Base-by-base conservation (phyloP, 2,329 filamentous ascomycete genomes). In the Eutypa lata region DNA sequence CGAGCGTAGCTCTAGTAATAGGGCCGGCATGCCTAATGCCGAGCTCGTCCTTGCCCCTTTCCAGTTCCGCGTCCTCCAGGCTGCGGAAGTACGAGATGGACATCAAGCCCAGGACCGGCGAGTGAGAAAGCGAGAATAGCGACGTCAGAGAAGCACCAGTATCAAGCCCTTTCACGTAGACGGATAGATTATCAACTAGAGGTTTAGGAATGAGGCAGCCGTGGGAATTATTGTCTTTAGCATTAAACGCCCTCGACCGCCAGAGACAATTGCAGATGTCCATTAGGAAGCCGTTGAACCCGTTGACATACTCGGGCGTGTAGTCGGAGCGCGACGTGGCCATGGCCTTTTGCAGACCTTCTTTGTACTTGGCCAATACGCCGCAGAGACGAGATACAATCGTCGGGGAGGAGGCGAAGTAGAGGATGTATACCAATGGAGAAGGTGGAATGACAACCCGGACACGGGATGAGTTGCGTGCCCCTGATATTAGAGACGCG, bases 241-340 rank as follows among this genome's bases (percentile, higher is more conserved):
- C 73, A 53, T 83, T 83, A 54, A 95, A 87, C 1, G 87, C 90
- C 13, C 86, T 82, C 21, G 83, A 82, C 8, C 90, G 82, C 90
- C 90, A 95, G 46, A 94, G 69, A 48, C 89, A 84, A 66, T 95
- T 95, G 74, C 90, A 92, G 31, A 91, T 80, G 65, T 96, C 91
- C 84, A 94, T 92, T 31, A 95, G 79, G 66, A 88, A 91, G 21
- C 87, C 87, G 67, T 96, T 96, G 73, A 94, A 92, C 22, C 80
- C 73, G 57, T 84, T 82, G 40, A 91, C 81, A 52, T 87, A 82
- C 31, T 76, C 71, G 42, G 81, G 76, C 26, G 83, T 76, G 56
- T 86, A 87, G 43, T 57, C 53, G n/a, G 63, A 54, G 13, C 58
- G 56, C 6, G 62, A 59, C n/a, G 51, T 56, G 3, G 52, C 49